Evolutionary conservation across 192 early-diverging fungal genomes (phyloP).

Genomic region (Backusella liffmaniae): DNA sequence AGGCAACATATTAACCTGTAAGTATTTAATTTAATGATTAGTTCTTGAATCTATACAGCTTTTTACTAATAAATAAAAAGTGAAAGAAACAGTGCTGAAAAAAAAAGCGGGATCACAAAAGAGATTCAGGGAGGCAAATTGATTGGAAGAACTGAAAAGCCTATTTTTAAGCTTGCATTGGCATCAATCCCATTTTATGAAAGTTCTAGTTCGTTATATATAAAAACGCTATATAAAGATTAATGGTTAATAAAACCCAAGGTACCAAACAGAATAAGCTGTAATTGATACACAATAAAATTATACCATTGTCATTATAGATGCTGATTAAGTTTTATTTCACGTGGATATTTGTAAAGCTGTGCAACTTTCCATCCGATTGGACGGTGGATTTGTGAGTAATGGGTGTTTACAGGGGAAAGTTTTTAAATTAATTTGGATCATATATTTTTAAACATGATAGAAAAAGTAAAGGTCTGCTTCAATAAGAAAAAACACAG

Average conservation of each 20-base stretch:
- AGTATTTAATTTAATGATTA: neutral
- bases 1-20: neutral
- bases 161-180: neutral
- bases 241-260: neutral
- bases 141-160: neutral
- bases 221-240: neutral
- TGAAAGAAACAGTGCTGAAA: neutral
- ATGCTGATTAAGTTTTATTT: neutral
- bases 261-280: neutral
- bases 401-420: neutral
- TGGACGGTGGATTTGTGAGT: neutral
- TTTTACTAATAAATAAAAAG: neutral
- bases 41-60: neutral
- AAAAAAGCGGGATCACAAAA: neutral
- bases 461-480: neutral
- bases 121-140: neutral
- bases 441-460: neutral
- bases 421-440: neutral
- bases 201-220: neutral
- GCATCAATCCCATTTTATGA: neutral
- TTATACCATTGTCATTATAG: neutral
- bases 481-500: neutral
- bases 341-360: slow-evolving; percentile 7
- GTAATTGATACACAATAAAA: neutral
- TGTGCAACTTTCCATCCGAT: neutral